These are phyloP conservation scores for Aspergillus carlsbadensis DNA, from an alignment of 495 filamentous ascomycete genomes.

Conservation along the genomic window DNA sequence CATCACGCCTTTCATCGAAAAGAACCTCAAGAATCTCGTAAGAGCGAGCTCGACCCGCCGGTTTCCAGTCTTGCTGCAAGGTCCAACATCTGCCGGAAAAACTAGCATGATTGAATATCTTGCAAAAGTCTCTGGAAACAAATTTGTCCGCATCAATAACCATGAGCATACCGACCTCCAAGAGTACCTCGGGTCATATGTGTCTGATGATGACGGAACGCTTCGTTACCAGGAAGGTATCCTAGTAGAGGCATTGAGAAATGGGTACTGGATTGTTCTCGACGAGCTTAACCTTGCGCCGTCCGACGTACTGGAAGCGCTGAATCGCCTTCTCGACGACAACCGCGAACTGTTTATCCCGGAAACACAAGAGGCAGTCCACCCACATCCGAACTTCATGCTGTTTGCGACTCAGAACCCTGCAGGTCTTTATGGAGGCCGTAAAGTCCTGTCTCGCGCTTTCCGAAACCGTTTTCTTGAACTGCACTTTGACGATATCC, in stretches of 20 bases:
- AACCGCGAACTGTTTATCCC: slow-evolving; percentile 97
- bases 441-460: slow-evolving; percentile 88
- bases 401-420: slow-evolving; percentile 99
- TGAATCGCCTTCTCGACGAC: slow-evolving; percentile 94
- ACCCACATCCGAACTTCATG: slow-evolving; percentile 93
- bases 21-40: slow-evolving; percentile 90
- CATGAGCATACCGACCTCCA: slow-evolving; percentile 98
- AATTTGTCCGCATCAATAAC: slow-evolving; percentile 98
- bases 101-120: slow-evolving; percentile 99
- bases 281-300: slow-evolving; percentile 97
- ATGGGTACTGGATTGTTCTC: slow-evolving; percentile 96
- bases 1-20: slow-evolving; percentile 90
- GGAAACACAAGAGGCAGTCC: slow-evolving; percentile 91
- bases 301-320: slow-evolving; percentile 91
- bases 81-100: slow-evolving; percentile 94
- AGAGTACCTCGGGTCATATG: slow-evolving; percentile 93
- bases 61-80: slow-evolving; percentile 95
- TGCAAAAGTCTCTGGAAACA: slow-evolving; percentile 91
- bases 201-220: slow-evolving; percentile 80
- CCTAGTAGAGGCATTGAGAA: slow-evolving; percentile 85
- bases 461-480: slow-evolving; percentile 97
- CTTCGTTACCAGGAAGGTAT: slow-evolving; percentile 90
- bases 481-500: slow-evolving; percentile 97
- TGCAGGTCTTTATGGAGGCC: slow-evolving; percentile 89
- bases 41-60: slow-evolving; percentile 86